A percentile compares a stretch with the other conserved stretches of the same genome.
phyloP scores from a whole-genome alignment of 1,284 basidiomycete species.

The Ceratobasidium sp. region DNA sequence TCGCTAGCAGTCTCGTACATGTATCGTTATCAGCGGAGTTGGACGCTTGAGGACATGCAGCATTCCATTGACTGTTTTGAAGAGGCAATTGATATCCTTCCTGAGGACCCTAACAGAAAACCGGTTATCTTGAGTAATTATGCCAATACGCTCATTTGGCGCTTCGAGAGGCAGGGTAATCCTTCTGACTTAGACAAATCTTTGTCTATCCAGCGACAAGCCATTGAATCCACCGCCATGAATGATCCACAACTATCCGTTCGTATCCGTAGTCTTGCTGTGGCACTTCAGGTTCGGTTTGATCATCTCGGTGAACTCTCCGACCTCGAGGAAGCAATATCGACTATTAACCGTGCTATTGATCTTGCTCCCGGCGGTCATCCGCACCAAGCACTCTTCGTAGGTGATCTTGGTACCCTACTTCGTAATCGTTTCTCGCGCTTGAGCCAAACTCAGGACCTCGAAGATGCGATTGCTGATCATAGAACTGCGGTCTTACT shows the following conservation, averaged over 20 bases:
- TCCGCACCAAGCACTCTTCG: neutral
- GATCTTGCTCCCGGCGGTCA: constrained; percentile 6
- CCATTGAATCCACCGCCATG: constrained; percentile 5
- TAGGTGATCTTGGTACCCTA: neutral
- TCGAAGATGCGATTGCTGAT: constrained; percentile 13
- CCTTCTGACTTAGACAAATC: constrained; percentile 20
- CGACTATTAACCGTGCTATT: neutral
- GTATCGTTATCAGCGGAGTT: neutral
- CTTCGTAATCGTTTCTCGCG: neutral
- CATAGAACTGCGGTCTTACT: neutral
- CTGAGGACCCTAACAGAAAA: neutral
- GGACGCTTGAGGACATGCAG: constrained; percentile 9
- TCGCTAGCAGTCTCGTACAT: neutral
- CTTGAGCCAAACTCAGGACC: neutral
- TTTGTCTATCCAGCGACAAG: neutral
- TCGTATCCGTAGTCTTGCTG: constrained; percentile 2
- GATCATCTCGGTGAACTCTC: neutral
- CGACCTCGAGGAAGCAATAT: constrained; percentile 26
- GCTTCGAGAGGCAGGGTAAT: neutral
- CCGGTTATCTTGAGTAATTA: constrained; percentile 17
- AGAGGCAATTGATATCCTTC: neutral
- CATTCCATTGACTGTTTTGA: neutral
- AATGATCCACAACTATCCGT: neutral
- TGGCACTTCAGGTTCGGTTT: neutral
- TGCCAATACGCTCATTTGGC: constrained; percentile 8